Evolutionary conservation across 1,284 basidiomycete genomes (phyloP).

Genomic region (Porogramme epimiltina): DNA sequence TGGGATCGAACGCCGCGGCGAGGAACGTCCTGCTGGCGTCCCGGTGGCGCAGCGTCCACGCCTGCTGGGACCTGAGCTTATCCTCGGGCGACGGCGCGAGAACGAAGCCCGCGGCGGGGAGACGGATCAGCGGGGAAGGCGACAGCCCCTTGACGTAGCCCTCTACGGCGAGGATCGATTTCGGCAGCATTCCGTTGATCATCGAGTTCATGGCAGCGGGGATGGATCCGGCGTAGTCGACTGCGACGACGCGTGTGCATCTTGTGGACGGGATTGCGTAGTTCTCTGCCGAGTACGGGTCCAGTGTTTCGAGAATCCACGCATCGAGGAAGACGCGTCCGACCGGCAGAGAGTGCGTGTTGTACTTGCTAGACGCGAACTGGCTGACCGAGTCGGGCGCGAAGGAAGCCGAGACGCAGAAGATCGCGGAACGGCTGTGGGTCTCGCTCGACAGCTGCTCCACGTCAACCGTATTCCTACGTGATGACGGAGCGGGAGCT

Average conservation of each 20-base stretch:
- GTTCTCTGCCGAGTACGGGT: conserved; percentile 95
- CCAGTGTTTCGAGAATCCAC: conserved; percentile 96
- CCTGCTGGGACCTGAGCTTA: conserved; percentile 32
- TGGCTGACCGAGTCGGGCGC: conserved; percentile 59
- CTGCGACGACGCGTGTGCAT: conserved; percentile 85
- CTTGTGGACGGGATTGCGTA: conserved; percentile 94
- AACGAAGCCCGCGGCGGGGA: conserved; percentile 64
- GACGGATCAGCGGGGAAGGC: conserved; percentile 64
- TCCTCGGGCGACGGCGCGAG: conserved; percentile 53
- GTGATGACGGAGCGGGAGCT: conserved; percentile 34
- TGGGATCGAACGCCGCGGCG: conserved; percentile 49
- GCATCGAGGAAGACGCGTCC: conserved; percentile 90
- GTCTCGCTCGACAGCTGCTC: conserved; percentile 27
- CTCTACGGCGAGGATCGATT: conserved; percentile 73
- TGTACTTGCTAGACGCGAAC: conserved; percentile 73
- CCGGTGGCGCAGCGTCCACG: conserved; percentile 60
- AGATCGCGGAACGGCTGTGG: conserved; percentile 58
- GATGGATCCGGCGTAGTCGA: conserved; percentile 89
- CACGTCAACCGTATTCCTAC: conserved; percentile 29
- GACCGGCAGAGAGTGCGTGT: conserved; percentile 73
- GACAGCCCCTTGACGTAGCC: conserved; percentile 63
- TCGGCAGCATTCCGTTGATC: conserved; percentile 79
- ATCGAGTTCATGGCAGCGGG: conserved; percentile 88
- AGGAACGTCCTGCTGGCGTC: conserved; percentile 60
- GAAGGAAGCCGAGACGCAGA: conserved; percentile 79